phyloP scores from a whole-genome alignment of 768 basidiomycete genomes.

The Clathrus columnatus region DNA sequence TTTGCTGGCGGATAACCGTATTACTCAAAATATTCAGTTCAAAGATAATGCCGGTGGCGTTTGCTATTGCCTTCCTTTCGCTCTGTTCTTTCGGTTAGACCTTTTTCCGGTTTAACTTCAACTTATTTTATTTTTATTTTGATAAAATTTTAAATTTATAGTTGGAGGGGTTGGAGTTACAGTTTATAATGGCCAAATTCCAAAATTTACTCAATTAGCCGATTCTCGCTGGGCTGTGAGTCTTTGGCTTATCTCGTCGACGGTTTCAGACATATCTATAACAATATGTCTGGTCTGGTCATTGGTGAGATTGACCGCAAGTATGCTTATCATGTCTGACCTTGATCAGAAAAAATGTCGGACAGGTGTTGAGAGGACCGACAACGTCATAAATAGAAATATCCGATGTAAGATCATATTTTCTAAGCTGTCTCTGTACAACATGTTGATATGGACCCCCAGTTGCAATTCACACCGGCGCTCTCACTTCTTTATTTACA shows the following conservation, averaged over 20 bases:
- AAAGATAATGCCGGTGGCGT: constrained; percentile 18
- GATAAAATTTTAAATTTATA: constrained; percentile 13
- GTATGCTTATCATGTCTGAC: not conserved
- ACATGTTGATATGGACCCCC: not conserved
- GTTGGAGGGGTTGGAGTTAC: constrained; percentile 29
- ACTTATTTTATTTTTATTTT: not conserved
- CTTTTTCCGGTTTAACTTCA: not conserved
- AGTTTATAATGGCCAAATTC: constrained; percentile 19
- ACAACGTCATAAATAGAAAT: constrained; percentile 29
- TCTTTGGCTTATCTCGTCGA: constrained; percentile 39
- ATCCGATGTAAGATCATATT: constrained; percentile 21
- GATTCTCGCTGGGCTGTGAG: constrained; percentile 26
- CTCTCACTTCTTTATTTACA: not conserved
- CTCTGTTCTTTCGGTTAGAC: constrained; percentile 26
- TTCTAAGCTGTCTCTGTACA: too few relatives aligned
- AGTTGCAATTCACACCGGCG: not conserved
- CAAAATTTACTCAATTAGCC: constrained; percentile 22
- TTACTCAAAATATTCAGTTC: constrained; percentile 24
- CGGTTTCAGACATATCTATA: constrained; percentile 39
- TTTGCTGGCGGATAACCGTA: constrained; percentile 27
- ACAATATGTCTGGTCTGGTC: constrained; percentile 32
- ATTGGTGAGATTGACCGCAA: constrained; percentile 25
- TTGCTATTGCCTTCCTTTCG: constrained; percentile 22
- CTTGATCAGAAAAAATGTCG: constrained; percentile 25
- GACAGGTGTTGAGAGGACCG: constrained; percentile 30